Conservation (phyloP, 495 filamentous ascomycete species). For the Lepraria neglecta region DNA sequence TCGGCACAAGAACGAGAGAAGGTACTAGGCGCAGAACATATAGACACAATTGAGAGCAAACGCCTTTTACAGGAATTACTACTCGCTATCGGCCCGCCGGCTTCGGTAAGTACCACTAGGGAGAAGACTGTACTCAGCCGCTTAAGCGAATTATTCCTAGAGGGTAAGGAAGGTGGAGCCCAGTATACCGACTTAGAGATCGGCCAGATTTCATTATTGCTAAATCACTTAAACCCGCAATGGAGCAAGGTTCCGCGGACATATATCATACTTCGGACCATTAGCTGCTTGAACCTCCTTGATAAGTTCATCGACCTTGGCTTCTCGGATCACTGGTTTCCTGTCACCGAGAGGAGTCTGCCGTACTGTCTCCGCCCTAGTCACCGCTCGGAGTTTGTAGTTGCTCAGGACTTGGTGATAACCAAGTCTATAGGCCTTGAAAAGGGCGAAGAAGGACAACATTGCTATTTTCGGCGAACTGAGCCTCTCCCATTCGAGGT, state of each 20-base stretch:
- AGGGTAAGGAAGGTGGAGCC: too few species aligned
- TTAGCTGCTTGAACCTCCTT: constrained; percentile 20
- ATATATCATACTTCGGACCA: constrained; percentile 22
- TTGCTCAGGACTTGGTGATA: neutral
- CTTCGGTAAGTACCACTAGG: too few species aligned
- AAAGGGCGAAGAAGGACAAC: constrained; percentile 1
- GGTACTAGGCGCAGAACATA: too few species aligned
- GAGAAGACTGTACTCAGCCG: too few species aligned
- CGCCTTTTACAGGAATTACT: too few species aligned
- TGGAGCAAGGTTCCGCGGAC: constrained; percentile 25
- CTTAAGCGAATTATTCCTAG: too few species aligned
- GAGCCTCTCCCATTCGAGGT: neutral
- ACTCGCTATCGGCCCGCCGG: too few species aligned
- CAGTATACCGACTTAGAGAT: too few species aligned
- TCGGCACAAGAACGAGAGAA: too few species aligned
- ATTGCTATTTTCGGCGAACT: neutral
- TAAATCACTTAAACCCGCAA: constrained; percentile 2
- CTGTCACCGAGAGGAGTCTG: constrained; percentile 10
- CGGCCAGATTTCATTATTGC: constrained; percentile 9
- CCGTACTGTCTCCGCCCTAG: neutral
- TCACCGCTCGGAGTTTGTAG: neutral
- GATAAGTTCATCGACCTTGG: constrained; percentile 23
- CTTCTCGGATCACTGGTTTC: constrained; percentile 24
- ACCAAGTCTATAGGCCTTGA: neutral
- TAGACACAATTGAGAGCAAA: too few species aligned